Evolutionary conservation across 768 basidiomycete genomes (phyloP).

Genomic region (Serpula lacrymans): DNA sequence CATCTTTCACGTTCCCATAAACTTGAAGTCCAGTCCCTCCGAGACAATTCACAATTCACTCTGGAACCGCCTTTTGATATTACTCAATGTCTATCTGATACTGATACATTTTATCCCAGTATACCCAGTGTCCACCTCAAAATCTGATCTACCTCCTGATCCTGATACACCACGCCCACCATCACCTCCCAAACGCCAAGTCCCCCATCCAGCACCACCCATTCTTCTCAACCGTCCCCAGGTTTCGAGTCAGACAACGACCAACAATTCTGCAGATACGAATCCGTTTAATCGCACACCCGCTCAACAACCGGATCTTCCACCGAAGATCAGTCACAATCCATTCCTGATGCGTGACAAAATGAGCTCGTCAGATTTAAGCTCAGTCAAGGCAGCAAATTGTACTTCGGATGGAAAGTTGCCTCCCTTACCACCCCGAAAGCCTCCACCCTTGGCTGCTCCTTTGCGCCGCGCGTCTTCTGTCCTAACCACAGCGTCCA

Average conservation of each 20-base stretch:
- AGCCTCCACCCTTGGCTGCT: conserved; percentile 23
- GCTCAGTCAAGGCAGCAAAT: conserved; percentile 9
- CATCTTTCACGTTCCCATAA: no score
- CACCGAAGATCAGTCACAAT: conserved; percentile 25
- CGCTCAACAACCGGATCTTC: conserved; percentile 8
- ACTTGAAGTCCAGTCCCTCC: no score
- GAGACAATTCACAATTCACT: no score
- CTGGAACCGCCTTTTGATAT: no score
- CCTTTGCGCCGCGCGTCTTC: conserved; percentile 16
- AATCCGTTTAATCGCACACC: conserved; percentile 24
- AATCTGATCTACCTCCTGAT: no score
- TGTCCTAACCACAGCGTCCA: conserved; percentile 4
- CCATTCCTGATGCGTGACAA: conserved; percentile 26
- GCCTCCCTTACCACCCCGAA: conserved; percentile 33
- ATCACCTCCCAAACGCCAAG: conserved; percentile 22
- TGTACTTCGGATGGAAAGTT: conserved; percentile 16
- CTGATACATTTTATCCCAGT: no score
- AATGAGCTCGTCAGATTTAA: conserved; percentile 3
- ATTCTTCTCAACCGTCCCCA: conserved; percentile 24
- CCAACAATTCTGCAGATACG: conserved; percentile 20
- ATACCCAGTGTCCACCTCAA: no score
- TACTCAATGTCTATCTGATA: no score
- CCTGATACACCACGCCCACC: conserved; percentile 6
- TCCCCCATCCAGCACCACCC: conserved; percentile 17
- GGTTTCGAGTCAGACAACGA: no score